phyloP scores from a whole-genome alignment of 495 filamentous ascomycete genomes.

The Podospora didyma region DNA sequence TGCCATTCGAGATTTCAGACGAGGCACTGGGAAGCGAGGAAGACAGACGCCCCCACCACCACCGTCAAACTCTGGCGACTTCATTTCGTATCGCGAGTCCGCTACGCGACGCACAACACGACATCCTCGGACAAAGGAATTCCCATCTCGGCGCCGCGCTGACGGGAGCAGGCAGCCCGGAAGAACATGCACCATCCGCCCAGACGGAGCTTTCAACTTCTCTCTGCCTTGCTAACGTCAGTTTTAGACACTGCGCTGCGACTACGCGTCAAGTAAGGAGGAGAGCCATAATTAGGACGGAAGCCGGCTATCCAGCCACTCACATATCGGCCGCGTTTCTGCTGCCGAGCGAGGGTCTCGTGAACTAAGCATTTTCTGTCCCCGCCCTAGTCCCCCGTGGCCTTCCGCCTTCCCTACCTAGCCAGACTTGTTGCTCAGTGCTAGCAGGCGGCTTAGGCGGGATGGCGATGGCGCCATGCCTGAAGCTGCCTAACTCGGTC shows the following conservation, averaged over 20 bases:
- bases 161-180: too few relatives aligned
- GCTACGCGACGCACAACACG: too few relatives aligned
- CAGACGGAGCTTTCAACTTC: too few relatives aligned
- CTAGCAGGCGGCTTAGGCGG: slow-evolving; percentile 3
- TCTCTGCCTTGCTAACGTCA: too few relatives aligned
- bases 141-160: too few relatives aligned
- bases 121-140: too few relatives aligned
- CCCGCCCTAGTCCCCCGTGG: not conserved
- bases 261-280: not conserved
- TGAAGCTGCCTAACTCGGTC: slow-evolving; percentile 8
- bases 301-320: slow-evolving; percentile 11
- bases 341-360: not conserved
- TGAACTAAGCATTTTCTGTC: slow-evolving; percentile 1
- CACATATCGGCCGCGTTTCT: not conserved
- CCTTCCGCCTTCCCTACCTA: not conserved
- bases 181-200: too few relatives aligned
- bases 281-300: not conserved
- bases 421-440: not conserved
- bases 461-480: slow-evolving; percentile 5
- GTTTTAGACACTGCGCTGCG: too few relatives aligned
- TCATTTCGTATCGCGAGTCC: too few relatives aligned
- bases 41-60: not conserved
- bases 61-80: too few relatives aligned
- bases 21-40: not conserved
- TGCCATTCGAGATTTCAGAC: not conserved